Evolutionary conservation across 2,329 filamentous ascomycete genomes (phyloP), one percentile per base, ranked within the genome.

Genomic region (Monilinia vaccinii-corymbosi): DNA sequence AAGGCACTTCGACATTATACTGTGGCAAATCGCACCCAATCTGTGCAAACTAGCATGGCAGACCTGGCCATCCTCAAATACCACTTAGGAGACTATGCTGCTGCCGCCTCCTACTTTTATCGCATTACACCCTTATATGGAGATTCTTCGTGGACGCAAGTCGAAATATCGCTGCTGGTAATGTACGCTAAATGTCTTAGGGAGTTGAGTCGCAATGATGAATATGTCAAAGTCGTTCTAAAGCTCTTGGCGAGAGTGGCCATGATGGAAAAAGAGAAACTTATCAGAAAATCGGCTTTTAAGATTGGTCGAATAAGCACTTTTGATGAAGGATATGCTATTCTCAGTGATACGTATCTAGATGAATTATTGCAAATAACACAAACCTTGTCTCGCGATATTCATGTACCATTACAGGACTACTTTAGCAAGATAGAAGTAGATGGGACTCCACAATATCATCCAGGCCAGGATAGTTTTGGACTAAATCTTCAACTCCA

Each of bases 61-160:
- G 94, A 99, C 72, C 80, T 97, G 49, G 94, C 91, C 1, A 81
- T 94, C 6, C 77, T 97, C 55, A 92, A 93, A 68, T 94, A 87
- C 66, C 83, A 88, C 62, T 78, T 89, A 3, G 81, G 82, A 25
- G 89, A 97, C 65, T 92, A 86, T 69, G 78, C 77, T 2, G 81
- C 84, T 1, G 92, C 94, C 1, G 85, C 88, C 0, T 81, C 81
- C 0, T 92, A 89, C 69, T 94, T 99, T 68, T 82, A 87, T 67
- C 81, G 85, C 49, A 85, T 94, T 47, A 87, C 89, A 0, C 86
- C 87, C 0, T 88, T 89, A 63, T 96, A 94, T 67, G 87, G 87
- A 0, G 84, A 87, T 60, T 85, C 82, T 60, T 83, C 86, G 49
- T 97, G 94, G 92, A 84, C 81, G 57, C 77, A 86, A 0, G 78